Conservation (phyloP, 352 stramenopile genomes). For the Phytophthora hybrid region DNA sequence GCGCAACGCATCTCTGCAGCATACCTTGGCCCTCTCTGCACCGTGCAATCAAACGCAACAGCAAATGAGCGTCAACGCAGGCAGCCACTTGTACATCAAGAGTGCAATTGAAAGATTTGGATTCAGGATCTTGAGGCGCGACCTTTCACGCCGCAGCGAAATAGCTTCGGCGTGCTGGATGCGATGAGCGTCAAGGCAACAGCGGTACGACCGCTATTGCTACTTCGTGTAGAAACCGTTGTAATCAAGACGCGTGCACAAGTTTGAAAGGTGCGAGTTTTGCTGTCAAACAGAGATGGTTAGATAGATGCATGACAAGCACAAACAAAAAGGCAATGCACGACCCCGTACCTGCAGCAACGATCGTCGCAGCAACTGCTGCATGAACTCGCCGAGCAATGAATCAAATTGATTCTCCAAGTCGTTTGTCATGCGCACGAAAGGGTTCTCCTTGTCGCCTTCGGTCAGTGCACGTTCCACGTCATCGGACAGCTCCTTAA, state of each 20-base stretch:
- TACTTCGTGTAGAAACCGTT: constrained; percentile 81
- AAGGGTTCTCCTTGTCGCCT: constrained; percentile 75
- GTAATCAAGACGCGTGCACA: constrained; percentile 72
- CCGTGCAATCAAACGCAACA: constrained; percentile 39
- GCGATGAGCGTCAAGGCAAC: neutral
- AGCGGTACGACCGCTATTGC: neutral
- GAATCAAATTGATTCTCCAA: constrained; percentile 90
- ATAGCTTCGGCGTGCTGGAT: neutral
- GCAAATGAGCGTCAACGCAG: constrained; percentile 6
- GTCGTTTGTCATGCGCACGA: constrained; percentile 80
- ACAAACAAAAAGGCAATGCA: neutral
- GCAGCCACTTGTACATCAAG: constrained; percentile 31
- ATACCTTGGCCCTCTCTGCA: constrained; percentile 12
- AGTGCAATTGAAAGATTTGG: constrained; percentile 33
- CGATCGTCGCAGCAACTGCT: constrained; percentile 85
- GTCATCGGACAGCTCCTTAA: constrained; percentile 85
- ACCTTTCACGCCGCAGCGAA: constrained; percentile 32
- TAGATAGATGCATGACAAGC: neutral
- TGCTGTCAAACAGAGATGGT: constrained; percentile 39
- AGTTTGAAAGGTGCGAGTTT: constrained; percentile 74
- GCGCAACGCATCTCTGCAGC: constrained; percentile 1
- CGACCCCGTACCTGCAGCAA: constrained; percentile 71
- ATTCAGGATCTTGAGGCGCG: constrained; percentile 43
- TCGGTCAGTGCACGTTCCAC: constrained; percentile 79
- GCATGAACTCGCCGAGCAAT: constrained; percentile 90